A percentile compares a stretch with the other conserved stretches of the same genome.
phyloP scores from a whole-genome alignment of 169 alveolate genomes.

The Cryptosporidium canis region DNA sequence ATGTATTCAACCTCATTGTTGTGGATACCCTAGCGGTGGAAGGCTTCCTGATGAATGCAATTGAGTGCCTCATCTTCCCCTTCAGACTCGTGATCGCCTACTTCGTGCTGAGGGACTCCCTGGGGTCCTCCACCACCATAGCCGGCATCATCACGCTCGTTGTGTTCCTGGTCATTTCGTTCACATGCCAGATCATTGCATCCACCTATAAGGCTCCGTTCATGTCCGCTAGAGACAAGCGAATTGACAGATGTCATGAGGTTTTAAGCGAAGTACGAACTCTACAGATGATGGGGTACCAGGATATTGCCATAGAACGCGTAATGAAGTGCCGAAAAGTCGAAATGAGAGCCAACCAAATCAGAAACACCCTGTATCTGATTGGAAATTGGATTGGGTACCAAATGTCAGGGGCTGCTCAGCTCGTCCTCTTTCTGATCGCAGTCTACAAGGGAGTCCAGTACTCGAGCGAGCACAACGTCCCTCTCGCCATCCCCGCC shows the following conservation, averaged over 20 bases:
- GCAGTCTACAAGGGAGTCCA: slow-evolving; percentile 49
- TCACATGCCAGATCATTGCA: slow-evolving; percentile 58
- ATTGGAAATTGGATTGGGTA: slow-evolving; percentile 71
- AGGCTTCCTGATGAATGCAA: slow-evolving; percentile 55
- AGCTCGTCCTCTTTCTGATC: slow-evolving; percentile 31
- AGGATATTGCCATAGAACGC: slow-evolving; percentile 43
- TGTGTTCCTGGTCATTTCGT: slow-evolving; percentile 32
- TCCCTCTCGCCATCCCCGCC: slow-evolving; percentile 57
- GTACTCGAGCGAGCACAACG: not conserved
- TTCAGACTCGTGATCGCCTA: slow-evolving; percentile 49
- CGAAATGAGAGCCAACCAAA: slow-evolving; percentile 58
- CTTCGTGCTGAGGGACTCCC: slow-evolving; percentile 58
- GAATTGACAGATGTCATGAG: slow-evolving; percentile 66
- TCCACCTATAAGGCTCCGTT: slow-evolving; percentile 67
- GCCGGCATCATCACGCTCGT: slow-evolving; percentile 25
- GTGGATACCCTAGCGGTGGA: slow-evolving; percentile 68
- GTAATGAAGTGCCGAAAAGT: slow-evolving; percentile 47
- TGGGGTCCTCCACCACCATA: slow-evolving; percentile 39
- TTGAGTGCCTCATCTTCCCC: slow-evolving; percentile 63
- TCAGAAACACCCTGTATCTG: slow-evolving; percentile 24
- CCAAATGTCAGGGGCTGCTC: slow-evolving; percentile 68
- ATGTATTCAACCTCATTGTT: slow-evolving; percentile 56
- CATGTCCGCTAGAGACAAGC: slow-evolving; percentile 57
- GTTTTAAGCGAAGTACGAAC: slow-evolving; percentile 62
- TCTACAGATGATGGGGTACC: slow-evolving; percentile 67